These are phyloP conservation scores for Grosmannia huntii DNA, from an alignment of 2,329 filamentous ascomycete species.

Conservation along the genomic window DNA sequence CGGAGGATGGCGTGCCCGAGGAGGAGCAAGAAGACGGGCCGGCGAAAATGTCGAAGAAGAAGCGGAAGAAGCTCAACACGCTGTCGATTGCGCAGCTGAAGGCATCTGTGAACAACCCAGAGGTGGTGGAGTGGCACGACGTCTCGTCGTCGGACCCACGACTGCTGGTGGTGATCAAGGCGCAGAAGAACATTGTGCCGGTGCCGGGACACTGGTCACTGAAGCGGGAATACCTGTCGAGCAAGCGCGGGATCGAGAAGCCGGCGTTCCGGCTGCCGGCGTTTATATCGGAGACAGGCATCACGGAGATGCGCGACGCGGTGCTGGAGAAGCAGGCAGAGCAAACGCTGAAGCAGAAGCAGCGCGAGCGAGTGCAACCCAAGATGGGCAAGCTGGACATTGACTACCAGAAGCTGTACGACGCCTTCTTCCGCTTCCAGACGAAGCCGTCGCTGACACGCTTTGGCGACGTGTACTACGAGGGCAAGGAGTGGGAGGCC, in stretches of 20 bases:
- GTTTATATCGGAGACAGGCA: slow-evolving; percentile 95
- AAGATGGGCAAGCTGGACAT: slow-evolving; percentile 98
- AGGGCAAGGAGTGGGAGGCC: slow-evolving; percentile 96
- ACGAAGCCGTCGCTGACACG: slow-evolving; percentile 88
- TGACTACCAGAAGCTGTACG: slow-evolving; percentile 95
- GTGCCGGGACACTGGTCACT: slow-evolving; percentile 91
- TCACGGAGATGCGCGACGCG: slow-evolving; percentile 94
- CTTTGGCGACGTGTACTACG: slow-evolving; percentile 98
- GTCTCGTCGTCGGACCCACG: slow-evolving; percentile 81
- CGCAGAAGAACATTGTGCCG: slow-evolving; percentile 87
- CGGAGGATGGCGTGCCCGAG: slow-evolving; percentile 75
- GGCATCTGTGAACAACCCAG: slow-evolving; percentile 77
- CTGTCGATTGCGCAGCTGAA: slow-evolving; percentile 89
- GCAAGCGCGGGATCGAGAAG: slow-evolving; percentile 94
- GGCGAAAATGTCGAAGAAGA: slow-evolving; percentile 80
- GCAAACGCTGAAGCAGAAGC: slow-evolving; percentile 85
- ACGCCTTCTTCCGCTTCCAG: slow-evolving; percentile 96
- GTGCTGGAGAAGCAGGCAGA: slow-evolving; percentile 92
- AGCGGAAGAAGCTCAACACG: slow-evolving; percentile 81
- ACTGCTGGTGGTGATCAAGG: slow-evolving; percentile 86
- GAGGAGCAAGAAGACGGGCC: slow-evolving; percentile 55
- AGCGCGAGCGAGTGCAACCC: slow-evolving; percentile 82
- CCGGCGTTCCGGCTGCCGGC: slow-evolving; percentile 83
- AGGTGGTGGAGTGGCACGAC: slow-evolving; percentile 96
- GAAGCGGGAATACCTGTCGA: slow-evolving; percentile 93